A percentile compares a stretch with the other conserved stretches of the same genome.
These are phyloP conservation scores for Fusarium subtropicale DNA, from an alignment of 2,329 filamentous ascomycete genomes.

Conservation along the genomic window DNA sequence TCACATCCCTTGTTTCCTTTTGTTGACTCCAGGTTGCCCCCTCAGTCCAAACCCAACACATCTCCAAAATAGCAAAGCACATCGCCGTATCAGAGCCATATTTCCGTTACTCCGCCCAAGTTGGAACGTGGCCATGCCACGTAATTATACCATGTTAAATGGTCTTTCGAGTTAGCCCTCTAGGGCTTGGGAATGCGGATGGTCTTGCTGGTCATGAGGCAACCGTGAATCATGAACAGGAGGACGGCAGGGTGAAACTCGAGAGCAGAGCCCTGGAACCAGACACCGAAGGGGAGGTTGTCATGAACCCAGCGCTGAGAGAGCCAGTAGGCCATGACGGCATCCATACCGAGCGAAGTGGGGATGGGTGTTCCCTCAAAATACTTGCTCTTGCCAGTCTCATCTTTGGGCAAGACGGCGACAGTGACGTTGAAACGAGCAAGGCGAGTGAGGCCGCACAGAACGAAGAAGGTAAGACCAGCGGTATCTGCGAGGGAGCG, in stretches of 20 bases:
- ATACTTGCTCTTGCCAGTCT: constrained; percentile 89
- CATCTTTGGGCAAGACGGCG: constrained; percentile 88
- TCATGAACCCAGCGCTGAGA: constrained; percentile 82
- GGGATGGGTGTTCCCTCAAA: constrained; percentile 98
- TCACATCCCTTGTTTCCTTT: constrained; percentile 7
- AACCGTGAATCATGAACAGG: constrained; percentile 89
- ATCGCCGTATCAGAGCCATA: constrained; percentile 4
- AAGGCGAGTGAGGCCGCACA: constrained; percentile 91
- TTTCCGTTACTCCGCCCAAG: constrained; percentile 5
- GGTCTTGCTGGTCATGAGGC: constrained; percentile 94
- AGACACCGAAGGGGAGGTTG: constrained; percentile 79
- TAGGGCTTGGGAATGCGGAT: constrained; percentile 93
- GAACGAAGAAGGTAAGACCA: constrained; percentile 85
- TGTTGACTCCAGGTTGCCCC: constrained; percentile 4
- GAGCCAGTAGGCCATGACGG: constrained; percentile 90
- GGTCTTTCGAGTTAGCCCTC: constrained; percentile 27
- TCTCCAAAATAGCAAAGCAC: constrained; percentile 1
- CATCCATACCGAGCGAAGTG: constrained; percentile 83
- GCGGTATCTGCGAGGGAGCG: constrained; percentile 87
- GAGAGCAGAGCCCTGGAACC: constrained; percentile 72
- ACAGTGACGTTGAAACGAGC: constrained; percentile 99
- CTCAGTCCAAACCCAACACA: neutral
- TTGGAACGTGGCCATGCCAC: constrained; percentile 8
- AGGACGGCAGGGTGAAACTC: constrained; percentile 88
- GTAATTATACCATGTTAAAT: constrained; percentile 31